Base-by-base conservation (phyloP, 148 eudicot species). In the Amaranthus cruentus region DNA sequence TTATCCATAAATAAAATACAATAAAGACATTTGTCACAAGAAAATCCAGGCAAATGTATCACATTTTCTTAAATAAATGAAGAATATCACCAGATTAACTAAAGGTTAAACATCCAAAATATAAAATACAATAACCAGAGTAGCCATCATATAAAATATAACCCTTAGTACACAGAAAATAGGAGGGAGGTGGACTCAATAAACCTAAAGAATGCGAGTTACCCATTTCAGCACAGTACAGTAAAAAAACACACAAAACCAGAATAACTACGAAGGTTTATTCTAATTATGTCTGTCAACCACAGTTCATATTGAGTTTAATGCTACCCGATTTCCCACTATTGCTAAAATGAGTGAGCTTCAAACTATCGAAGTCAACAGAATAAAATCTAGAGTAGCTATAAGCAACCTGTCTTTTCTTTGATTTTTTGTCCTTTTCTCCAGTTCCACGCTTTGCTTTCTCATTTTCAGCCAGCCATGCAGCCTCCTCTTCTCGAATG, bases 401-500 rank as follows among this genome's bases (percentile, higher is more conserved):
- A 49, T 21, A 55, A 13, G 63, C 68, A 84, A 96, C 99, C 99
- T 91, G 96, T 70, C 92, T 96, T 81, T 92, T 96, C 89, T 92
- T 96, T 28, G 87, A 85, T 68, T 90, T 96, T 78, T 89, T 95
- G 76, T 90, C 96, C 73, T 89, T 94, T 52, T 90, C 93, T n/a
- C 81, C 84, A 38, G 78, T 82, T 46, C 86, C 92, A 62, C 97
- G 89, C 80, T 88, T 91, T 52, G 91, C 88, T 79, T 90, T 96
- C 76, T 92, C 99, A 82, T 66, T 87, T 84, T 89, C 97, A 84
- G 85, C 94, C 77, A 86, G 80, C 89, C 92, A 87, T 9, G 92
- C 96, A 73, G 87, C 96, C 83, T 87, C 96, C 83, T 95, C 99
- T 84, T 96, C 99, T 71, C 96, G 97, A 72, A 92, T 96, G 76